phyloP scores from a whole-genome alignment of 192 early-diverging fungal species.

The Backusella morwellensis region DNA sequence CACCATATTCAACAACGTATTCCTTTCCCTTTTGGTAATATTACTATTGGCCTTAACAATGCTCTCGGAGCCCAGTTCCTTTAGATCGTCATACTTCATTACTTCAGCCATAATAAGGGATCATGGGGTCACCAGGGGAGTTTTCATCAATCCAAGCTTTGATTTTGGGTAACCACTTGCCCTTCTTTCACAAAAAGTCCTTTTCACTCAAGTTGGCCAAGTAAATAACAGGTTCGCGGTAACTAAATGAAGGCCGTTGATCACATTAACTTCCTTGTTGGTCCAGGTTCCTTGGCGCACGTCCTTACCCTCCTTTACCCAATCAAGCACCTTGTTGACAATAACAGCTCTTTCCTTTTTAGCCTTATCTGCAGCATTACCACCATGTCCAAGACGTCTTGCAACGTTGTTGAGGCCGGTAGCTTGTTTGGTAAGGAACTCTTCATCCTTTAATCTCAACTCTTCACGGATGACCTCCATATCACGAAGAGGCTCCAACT shows the following conservation, averaged over 20 bases:
- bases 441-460: slow-evolving; percentile 90
- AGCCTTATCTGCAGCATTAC: slow-evolving; percentile 79
- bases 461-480: slow-evolving; percentile 95
- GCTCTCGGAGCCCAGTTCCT: slow-evolving; percentile 73
- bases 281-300: slow-evolving; percentile 87
- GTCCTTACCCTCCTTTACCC: slow-evolving; percentile 75
- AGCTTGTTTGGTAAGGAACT: slow-evolving; percentile 70
- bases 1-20: slow-evolving; percentile 89
- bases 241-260: slow-evolving; percentile 82
- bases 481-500: slow-evolving; percentile 91
- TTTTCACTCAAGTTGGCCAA: slow-evolving; percentile 88
- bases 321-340: slow-evolving; percentile 74
- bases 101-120: slow-evolving; percentile 95
- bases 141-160: slow-evolving; percentile 91
- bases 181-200: slow-evolving; percentile 93
- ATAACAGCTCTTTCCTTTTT: slow-evolving; percentile 84
- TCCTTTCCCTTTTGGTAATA: slow-evolving; percentile 91
- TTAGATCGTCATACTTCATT: slow-evolving; percentile 85
- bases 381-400: slow-evolving; percentile 72
- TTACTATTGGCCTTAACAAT: slow-evolving; percentile 90
- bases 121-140: slow-evolving; percentile 84
- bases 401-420: slow-evolving; percentile 68
- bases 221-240: slow-evolving; percentile 95
- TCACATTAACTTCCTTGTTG: slow-evolving; percentile 86
- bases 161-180: slow-evolving; percentile 76